Evolutionary conservation across 345 rosid species (phyloP), one percentile per base, ranked within the genome.

Genomic region (Limnanthes douglasii): DNA sequence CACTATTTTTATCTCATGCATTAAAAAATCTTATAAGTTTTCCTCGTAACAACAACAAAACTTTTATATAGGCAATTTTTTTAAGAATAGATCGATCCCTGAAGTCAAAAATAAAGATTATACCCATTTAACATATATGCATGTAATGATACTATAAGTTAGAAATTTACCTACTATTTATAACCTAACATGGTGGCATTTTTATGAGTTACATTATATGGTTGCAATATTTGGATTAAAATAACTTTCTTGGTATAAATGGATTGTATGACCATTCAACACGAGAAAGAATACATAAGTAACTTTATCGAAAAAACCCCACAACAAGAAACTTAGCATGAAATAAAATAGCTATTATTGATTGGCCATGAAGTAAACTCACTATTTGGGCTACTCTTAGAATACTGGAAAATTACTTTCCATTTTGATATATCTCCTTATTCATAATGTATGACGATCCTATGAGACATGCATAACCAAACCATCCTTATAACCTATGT

Each of bases 1-100:
- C 93, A 18, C 73, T 85, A 19, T 92, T 85, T 55, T 71, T 92
- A 40, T 92, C 96, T 37, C 99, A 85, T 84, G 94, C 77, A 65
- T 29, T 48, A 33, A 10, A n/a, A n/a, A 15, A 23, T 39, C 46
- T 38, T 32, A 15, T 24, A 15, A 2, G 21, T 2, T 12, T 2
- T 2, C 11, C 11, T 6, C 11, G 11, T 18, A 12, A 13, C 37
- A 15, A 21, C 6, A 9, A 31, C 39, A 11, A 34, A n/a, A n/a
- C n/a, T n/a, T n/a, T n/a, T n/a, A 14, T 50, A n/a, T 7, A 13
- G 40, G 21, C 7, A 4, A 15, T 37, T 36, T 26, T 37, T 39
- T 64, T 37, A 54, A 84, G 94, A 93, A 92, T 52, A 93, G 96
- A 50, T 43, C 96, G 27, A n/a, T 80, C 57, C 65, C 68, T 43